Evolutionary conservation across 2,329 filamentous ascomycete species (phyloP), one percentile per base, ranked within the genome.

Genomic region (Pseudogymnoascus sp.): DNA sequence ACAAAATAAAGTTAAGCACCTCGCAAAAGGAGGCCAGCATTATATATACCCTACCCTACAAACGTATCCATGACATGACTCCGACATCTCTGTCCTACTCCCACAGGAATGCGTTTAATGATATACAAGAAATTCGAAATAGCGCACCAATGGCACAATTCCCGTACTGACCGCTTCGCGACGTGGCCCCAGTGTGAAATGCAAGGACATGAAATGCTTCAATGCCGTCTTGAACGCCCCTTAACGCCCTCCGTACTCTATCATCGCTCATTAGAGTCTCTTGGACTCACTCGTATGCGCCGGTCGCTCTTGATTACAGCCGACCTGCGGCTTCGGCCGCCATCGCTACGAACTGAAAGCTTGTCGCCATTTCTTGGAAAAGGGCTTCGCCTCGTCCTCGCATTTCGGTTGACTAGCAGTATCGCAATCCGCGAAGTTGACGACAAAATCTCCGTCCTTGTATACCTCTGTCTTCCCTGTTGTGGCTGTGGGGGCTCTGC

Each of bases 361-460:
- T 5, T 57, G n/a, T 57, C 67, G 68, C 73, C 73, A 75, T 67
- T 73, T 70, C 40, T 69, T 72, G 26, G 69, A 71, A 57, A 70
- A 75, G 21, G 68, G 69, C 45, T 71, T 71, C 29, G 93, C 86
- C 73, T 93, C 88, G 62, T 83, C 82, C 66, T 87, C 85, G 74
- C 95, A 97, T 68, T 83, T 85, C 60, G 84, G 78, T 39, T 78
- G 76, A 70, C 63, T 67, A 64, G 71, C 71, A 59, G 81, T 80
- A 39, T 85, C 82, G 75, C 95, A 99, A 62, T 85, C 86, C 21
- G 85, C 79, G 70, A 97, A 90, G 64, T 88, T 85, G 66, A 96
- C 85, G 0, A 96, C 82, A 64, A 97, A 87, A 72, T 97, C 93
- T 34, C 92, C 93, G 7, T 93, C 86, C 71, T 88, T 84, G 75